Conservation (phyloP, 2,329 filamentous ascomycete genomes). For the Colletotrichum costaricense region DNA sequence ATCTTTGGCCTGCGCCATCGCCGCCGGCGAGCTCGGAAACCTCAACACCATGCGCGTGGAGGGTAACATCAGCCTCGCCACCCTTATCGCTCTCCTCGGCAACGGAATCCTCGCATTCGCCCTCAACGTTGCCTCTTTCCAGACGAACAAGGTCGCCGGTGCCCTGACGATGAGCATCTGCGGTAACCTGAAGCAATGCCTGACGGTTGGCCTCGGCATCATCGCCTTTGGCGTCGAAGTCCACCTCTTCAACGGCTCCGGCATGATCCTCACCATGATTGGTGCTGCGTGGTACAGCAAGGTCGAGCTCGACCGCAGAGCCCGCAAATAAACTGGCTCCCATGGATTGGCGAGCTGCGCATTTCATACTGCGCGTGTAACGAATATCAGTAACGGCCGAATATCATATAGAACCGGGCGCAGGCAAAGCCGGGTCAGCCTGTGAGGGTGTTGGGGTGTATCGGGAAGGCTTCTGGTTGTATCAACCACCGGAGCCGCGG, state of each 20-base stretch:
- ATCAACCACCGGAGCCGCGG: neutral
- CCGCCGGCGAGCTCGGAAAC: conserved; percentile 62
- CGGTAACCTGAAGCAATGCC: conserved; percentile 68
- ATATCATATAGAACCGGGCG: conserved; percentile 18
- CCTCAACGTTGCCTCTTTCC: conserved; percentile 68
- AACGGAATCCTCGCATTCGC: conserved; percentile 67
- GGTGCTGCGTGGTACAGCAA: conserved; percentile 69
- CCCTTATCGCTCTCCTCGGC: conserved; percentile 55
- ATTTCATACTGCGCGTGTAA: conserved; percentile 13
- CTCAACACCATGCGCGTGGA: conserved; percentile 51
- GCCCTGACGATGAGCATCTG: conserved; percentile 70
- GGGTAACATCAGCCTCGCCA: conserved; percentile 48
- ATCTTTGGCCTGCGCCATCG: conserved; percentile 62
- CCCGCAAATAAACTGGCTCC: conserved; percentile 29
- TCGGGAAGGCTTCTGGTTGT: conserved; percentile 14
- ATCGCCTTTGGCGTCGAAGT: conserved; percentile 63
- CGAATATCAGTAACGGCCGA: conserved; percentile 35
- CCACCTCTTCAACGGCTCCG: conserved; percentile 64
- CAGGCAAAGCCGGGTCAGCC: conserved; percentile 19
- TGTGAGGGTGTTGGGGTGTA: neutral
- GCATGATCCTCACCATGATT: conserved; percentile 64
- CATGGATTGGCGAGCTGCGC: conserved; percentile 8
- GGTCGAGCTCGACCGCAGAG: conserved; percentile 64
- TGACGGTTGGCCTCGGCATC: conserved; percentile 66
- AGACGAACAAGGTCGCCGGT: conserved; percentile 67